These are phyloP conservation scores for Alternaria alternata DNA, from an alignment of 2,329 filamentous ascomycete species.

Conservation along the genomic window DNA sequence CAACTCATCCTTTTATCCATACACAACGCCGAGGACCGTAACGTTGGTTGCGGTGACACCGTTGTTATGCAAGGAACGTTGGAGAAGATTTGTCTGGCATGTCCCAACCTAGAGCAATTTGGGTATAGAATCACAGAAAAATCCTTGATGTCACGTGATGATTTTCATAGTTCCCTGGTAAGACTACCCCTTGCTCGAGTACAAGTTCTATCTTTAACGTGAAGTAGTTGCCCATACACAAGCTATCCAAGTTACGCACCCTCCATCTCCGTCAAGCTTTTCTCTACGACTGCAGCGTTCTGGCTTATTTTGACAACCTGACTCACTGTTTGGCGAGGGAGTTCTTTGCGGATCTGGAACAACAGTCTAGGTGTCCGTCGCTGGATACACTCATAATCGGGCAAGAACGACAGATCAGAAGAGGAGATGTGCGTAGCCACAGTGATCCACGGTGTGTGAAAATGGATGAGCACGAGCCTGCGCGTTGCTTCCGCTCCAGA, in stretches of 20 bases:
- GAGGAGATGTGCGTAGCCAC: neutral
- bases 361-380: neutral
- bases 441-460: neutral
- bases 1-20: neutral
- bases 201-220: neutral
- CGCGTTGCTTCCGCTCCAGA: slow-evolving; percentile 1
- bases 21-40: neutral
- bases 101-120: neutral
- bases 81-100: neutral
- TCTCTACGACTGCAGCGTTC: neutral
- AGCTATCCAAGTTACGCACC: neutral
- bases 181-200: neutral
- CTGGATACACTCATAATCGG: neutral
- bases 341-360: neutral
- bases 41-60: too few relatives aligned
- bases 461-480: neutral
- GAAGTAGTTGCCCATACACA: neutral
- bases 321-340: neutral
- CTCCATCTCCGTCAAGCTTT: neutral
- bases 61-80: neutral
- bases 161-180: neutral
- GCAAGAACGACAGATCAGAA: neutral
- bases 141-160: neutral
- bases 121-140: neutral
- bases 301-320: neutral